Evolutionary conservation across 441 rosid species (phyloP), one percentile per base, ranked within the genome.

Genomic region (Hura crepitans): DNA sequence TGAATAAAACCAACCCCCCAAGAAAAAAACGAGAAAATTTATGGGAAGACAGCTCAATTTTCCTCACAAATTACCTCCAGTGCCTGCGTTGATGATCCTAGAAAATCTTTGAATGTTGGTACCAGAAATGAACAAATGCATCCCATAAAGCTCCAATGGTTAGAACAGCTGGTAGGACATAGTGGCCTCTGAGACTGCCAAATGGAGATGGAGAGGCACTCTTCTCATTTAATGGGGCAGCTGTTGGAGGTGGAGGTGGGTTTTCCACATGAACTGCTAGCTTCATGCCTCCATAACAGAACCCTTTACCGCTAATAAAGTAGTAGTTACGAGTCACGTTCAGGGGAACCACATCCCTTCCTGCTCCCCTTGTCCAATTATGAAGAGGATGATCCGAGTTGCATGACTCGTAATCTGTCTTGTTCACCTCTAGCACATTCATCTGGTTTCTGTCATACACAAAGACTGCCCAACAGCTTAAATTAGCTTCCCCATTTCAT

Each of bases 361-460:
- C 97, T 0, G 87, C 91, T 67, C 98, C 96, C 13, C 65, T 83
- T 13, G 91, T 94, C 96, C 92, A 94, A 58, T 88, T 91, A 49
- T 84, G 85, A 33, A 89, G 84, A 14, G 88, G 89, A 68, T 89
- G 85, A 37, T 87, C 87, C 0, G 91, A 57, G 53, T 82, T 89
- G 85, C 99, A 94, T 1, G 66, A 66, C 82, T 81, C 81, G 30
- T 92, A 94, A 68, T 85, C 82, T 0, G 94, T 90, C 71, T 88
- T 70, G 83, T 92, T 94, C 81, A 94, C 99, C 81, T 92, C 97
- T 14, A 94, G 80, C 65, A 94, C 87, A 42, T 85, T 81, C 87
- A 78, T 78, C 76, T 94, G 97, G 85, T 90, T 82, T 83, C 97
- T 89, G 66, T 94, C 94, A 35, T 92, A 92, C 74, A 92, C 96